Evolutionary conservation across 2,329 filamentous ascomycete species (phyloP).

Genomic region (Colletotrichum sp.): DNA sequence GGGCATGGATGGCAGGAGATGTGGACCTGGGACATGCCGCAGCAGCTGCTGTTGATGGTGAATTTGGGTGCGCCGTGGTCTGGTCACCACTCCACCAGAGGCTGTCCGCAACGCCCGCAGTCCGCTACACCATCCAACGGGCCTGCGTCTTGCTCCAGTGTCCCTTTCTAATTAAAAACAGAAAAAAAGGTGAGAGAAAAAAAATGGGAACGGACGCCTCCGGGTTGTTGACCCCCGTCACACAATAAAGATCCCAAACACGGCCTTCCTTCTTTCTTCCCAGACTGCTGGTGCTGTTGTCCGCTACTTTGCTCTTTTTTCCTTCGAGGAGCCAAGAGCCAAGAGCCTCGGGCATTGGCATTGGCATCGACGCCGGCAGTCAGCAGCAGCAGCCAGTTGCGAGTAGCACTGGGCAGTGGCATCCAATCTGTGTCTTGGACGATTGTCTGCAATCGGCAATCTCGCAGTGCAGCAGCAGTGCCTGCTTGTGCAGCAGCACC

Average conservation of each 20-base stretch:
- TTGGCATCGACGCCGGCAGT: background rate
- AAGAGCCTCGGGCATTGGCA: background rate
- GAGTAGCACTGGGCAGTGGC: background rate
- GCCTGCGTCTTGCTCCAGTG: background rate
- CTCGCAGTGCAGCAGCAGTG: background rate
- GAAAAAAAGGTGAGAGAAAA: background rate
- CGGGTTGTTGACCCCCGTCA: background rate
- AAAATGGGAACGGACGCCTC: background rate
- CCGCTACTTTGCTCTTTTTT: background rate
- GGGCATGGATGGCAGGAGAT: background rate
- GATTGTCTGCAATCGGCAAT: background rate
- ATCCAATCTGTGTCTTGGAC: background rate
- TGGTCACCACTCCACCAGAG: constrained; percentile 3
- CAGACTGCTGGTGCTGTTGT: background rate
- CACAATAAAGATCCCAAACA: constrained; percentile 1
- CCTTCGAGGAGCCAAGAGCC: background rate
- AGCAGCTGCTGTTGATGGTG: background rate
- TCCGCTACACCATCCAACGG: background rate
- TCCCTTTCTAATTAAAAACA: background rate
- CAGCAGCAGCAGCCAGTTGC: constrained; percentile 3
- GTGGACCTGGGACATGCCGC: constrained; percentile 2
- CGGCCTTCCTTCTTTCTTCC: background rate
- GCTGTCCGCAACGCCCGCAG: constrained; percentile 10
- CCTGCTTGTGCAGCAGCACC: background rate
- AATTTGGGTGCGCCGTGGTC: background rate